Conservation (phyloP, 2,329 filamentous ascomycete genomes). For the Ophiocordyceps sinensis region DNA sequence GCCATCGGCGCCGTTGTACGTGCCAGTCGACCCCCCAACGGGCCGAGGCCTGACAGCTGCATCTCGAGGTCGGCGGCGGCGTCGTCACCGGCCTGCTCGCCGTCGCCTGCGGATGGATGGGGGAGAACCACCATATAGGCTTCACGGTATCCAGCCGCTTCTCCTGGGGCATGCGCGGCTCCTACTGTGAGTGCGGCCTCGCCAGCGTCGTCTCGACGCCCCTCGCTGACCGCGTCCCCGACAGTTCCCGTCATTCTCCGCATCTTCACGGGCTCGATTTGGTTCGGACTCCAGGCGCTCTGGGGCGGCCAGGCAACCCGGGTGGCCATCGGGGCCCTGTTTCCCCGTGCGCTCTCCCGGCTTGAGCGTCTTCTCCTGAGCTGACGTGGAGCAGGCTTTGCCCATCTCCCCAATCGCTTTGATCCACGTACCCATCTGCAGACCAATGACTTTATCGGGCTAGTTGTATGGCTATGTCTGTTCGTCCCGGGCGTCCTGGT, state of each 20-base stretch:
- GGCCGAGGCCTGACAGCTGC: not conserved
- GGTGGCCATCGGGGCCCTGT: constrained; percentile 13
- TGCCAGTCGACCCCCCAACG: too few relatives aligned
- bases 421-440: constrained; percentile 9
- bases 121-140: constrained; percentile 11
- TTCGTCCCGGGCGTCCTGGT: constrained; percentile 9
- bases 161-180: constrained; percentile 32
- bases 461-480: constrained; percentile 10
- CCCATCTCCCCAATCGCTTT: constrained; percentile 11
- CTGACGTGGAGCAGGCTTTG: constrained; percentile 4
- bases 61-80: constrained; percentile 6
- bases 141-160: constrained; percentile 19
- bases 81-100: constrained; percentile 8
- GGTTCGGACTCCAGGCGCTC: constrained; percentile 15
- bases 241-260: constrained; percentile 8
- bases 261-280: constrained; percentile 11
- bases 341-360: constrained; percentile 6
- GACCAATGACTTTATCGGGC: constrained; percentile 13
- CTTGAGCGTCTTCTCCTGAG: too few relatives aligned
- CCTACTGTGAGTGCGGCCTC: constrained; percentile 17
- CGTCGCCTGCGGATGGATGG: constrained; percentile 9
- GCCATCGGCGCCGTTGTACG: constrained; percentile 11
- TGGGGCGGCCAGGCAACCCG: constrained; percentile 14
- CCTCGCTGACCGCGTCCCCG: too few relatives aligned
- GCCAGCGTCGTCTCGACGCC: too few relatives aligned